Evolutionary conservation across 192 early-diverging fungal genomes (phyloP), one percentile per base, ranked within the genome.

Genomic region (Coemansia sp.): DNA sequence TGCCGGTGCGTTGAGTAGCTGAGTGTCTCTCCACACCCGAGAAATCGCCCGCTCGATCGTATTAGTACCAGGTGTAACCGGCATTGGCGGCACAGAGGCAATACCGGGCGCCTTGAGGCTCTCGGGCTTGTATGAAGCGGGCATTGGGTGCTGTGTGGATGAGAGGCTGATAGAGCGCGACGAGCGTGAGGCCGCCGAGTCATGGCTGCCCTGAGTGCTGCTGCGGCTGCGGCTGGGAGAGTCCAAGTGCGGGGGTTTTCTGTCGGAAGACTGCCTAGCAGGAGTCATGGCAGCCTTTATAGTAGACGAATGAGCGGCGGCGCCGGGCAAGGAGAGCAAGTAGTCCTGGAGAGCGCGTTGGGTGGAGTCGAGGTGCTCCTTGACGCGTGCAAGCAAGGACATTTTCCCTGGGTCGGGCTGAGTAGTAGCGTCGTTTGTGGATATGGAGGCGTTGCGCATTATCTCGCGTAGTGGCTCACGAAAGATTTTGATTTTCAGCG

Each of bases 381-480:
- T 65, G 41, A 78, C 58, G 29, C 73, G 72, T 27, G 46, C 60
- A 38, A 75, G 68, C 15, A 73, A 47, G 36, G 47, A 46, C n/a
- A 27, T 60, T 31, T 18, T 40, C 22, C 58, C 38, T 15, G 67
- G 31, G 8, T 46, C 65, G 18, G 31, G 18, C n/a, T 52, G 43
- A 13, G 34, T 29, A 11, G 44, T 40, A 18, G 38, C 27, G 20
- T 57, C 20, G 34, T 44, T 20, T 24, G 27, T 63, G 67, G 46
- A 40, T 20, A 53, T 41, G 9, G 61, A 62, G 8, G 76, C 71
- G 20, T 41, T 55, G 62, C 81, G 76, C 58, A 74, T 55, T 6
- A 83, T 67, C 38, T 83, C 76, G 76, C 81, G 76, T 41, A 78
- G 65, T 1, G 76, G 81, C 65, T 83, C 81, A 31, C 76, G 76